Percentiles rank a stretch among this genome's conserved stretches.
These are phyloP conservation scores for Jamesozyma lodderae DNA, from an alignment of 805 yeast genomes.

Conservation along the genomic window DNA sequence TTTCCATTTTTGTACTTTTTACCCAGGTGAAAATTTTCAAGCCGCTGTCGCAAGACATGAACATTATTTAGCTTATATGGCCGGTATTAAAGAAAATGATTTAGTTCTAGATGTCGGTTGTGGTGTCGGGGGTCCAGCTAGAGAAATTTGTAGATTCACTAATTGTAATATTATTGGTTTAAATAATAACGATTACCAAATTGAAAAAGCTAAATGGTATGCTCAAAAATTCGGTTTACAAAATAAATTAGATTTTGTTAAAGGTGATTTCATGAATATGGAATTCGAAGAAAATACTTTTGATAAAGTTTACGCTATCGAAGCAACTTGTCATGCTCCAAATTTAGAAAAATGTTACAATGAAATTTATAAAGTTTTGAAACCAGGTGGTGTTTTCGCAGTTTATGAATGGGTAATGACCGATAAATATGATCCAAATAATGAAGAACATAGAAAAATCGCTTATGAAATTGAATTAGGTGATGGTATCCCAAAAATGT, in stretches of 20 bases:
- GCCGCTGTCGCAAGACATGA: conserved; percentile 97
- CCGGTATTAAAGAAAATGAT: conserved; percentile 70
- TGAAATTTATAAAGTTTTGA: conserved; percentile 88
- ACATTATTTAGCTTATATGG: conserved; percentile 84
- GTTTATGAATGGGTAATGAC: conserved; percentile 99
- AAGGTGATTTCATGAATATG: conserved; percentile 99
- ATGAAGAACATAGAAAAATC: conserved; percentile 83
- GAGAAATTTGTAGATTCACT: conserved; percentile 89
- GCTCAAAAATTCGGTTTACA: conserved; percentile 57
- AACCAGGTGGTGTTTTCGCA: conserved; percentile 97
- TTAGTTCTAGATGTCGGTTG: conserved; percentile 95
- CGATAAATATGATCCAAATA: conserved; percentile 77
- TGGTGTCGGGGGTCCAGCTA: conserved; percentile 99
- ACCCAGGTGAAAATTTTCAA: conserved; percentile 83
- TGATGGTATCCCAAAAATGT: conserved; percentile 99
- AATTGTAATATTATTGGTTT: conserved; percentile 80
- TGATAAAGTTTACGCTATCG: conserved; percentile 96
- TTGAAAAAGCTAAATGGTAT: conserved; percentile 80
- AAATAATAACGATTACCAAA: conserved; percentile 95
- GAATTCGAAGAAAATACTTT: conserved; percentile 84
- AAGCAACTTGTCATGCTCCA: conserved; percentile 98
- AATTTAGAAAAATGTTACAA: conserved; percentile 89
- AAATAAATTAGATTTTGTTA: conserved; percentile 73
- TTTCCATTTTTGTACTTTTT: conserved; percentile 93
- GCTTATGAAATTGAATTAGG: conserved; percentile 97